Base-by-base conservation (phyloP, 495 filamentous ascomycete species). In the Filosporella fistucella region DNA sequence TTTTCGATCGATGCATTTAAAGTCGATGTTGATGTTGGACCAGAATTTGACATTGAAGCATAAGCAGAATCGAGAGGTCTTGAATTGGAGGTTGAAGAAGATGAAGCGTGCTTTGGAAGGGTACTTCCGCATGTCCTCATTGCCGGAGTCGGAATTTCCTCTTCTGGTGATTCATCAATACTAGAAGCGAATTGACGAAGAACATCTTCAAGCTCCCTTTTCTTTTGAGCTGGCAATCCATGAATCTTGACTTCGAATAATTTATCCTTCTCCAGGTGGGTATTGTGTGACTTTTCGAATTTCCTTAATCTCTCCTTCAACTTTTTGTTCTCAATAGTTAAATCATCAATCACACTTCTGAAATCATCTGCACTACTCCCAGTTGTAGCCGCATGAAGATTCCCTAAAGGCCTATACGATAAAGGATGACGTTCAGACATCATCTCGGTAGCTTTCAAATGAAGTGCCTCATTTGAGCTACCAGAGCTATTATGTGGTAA, bases 161-260 rank as follows among this genome's bases (percentile, higher is more conserved):
- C 62, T 23, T 67, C 68, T 5, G 63, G 63, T 1, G 70, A 68
- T 6, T 60, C 63, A 36, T 77, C 69, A 6, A 85, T 58, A 18
- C 67, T 71, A 0, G 76, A 69, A 11, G 80, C 77, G 63, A 90
- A 91, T 40, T 73, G 74, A 33, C 76, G 75, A 10, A 91, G 63
- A 1, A 76, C 75, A n/a, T 80, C 72, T 58, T 91, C 87, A 25
- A 91, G 63, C 54, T 91, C 85, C 22, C 78, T 71, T 56, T 84
- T 88, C 63, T 84, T 87, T 30, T 75, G 67, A 23, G 63, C 61
- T 6, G 82, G 71, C 26, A 91, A 63, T 2, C 78, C 79, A 57
- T 90, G 84, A 25, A 89, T 69, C 53, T 82, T 77, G 37, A 91
- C 75, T 59, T 91, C 88, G 53, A 91, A 88, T 2, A 91, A 65